Base-by-base conservation (phyloP, 148 eudicot genomes). In the Chenopodium formosanum region DNA sequence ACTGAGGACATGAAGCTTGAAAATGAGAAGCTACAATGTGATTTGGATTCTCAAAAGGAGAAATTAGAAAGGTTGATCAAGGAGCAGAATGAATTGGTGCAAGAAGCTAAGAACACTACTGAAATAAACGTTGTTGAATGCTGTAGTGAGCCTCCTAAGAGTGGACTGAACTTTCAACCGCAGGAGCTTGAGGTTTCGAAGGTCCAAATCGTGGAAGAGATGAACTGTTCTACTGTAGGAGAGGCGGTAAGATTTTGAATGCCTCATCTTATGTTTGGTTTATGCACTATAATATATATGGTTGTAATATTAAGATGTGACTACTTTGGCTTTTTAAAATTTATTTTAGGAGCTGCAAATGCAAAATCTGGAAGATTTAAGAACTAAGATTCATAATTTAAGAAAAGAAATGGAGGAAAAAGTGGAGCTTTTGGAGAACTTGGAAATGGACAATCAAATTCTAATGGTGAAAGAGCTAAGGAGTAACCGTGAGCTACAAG, bases 401-500 rank as follows among this genome's bases (percentile, higher is more conserved):
- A 72, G 17, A 40, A 27, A 77, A 53, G 68, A 81, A 52, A 0
- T 84, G 66, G 74, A 76, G 68, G 83, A 84, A 77, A 80, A 77
- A 19, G 58, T 32, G 27, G 86, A 84, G 16, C 68, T 25, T 14
- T 19, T 84, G 48, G 78, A 84, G 74, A 71, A 65, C 70, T 1
- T 77, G 81, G 83, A 84, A 82, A 70, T 37, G 74, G 78, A 77
- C 74, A 81, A 80, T 53, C 77, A 52, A 37, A 72, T 76, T 81
- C 78, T 84, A n/a, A 84, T 66, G 73, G 31, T 81, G 75, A 84
- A 81, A 63, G 83, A 84, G 70, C 70, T 84, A 48, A 77, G 23
- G 29, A 84, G 86, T 84, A 84, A 84, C 78, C 78, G 46, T 0
- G 86, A 84, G 81, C 80, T 81, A 47, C 86, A 84, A 81, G 81